These are phyloP conservation scores for Candida coleopterorum DNA, from an alignment of 805 yeast species.

Conservation along the genomic window DNA sequence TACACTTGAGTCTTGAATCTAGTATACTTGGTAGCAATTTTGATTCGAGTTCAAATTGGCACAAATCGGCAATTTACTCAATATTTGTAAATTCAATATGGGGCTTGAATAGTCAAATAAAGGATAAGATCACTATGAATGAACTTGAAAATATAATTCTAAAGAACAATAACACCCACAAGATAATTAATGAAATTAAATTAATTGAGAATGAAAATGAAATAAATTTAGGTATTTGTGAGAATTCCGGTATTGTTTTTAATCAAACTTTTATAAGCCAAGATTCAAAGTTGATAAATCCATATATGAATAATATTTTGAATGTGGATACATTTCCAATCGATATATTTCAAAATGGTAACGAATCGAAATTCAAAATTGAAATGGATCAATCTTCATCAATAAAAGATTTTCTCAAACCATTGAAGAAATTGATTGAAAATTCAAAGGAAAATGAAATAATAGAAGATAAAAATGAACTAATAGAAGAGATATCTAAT, in stretches of 20 bases:
- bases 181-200: constrained; percentile 40
- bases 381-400: constrained; percentile 24
- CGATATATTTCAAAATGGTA: constrained; percentile 9
- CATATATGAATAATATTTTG: constrained; percentile 17
- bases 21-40: constrained; percentile 6
- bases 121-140: constrained; percentile 33
- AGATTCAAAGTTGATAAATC: constrained; percentile 6
- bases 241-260: background rate
- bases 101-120: constrained; percentile 34
- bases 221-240: background rate
- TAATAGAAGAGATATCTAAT: constrained; percentile 29
- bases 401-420: constrained; percentile 23
- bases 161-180: constrained; percentile 39
- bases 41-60: constrained; percentile 16
- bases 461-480: constrained; percentile 30
- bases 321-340: constrained; percentile 26
- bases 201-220: background rate
- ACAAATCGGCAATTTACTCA: constrained; percentile 14
- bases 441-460: constrained; percentile 17
- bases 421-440: constrained; percentile 19
- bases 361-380: constrained; percentile 8
- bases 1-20: constrained; percentile 22
- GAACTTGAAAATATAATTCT: constrained; percentile 41
- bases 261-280: constrained; percentile 6
- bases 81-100: constrained; percentile 32